Conservation (phyloP, 345 rosid species). For the Ceriops tagal region DNA sequence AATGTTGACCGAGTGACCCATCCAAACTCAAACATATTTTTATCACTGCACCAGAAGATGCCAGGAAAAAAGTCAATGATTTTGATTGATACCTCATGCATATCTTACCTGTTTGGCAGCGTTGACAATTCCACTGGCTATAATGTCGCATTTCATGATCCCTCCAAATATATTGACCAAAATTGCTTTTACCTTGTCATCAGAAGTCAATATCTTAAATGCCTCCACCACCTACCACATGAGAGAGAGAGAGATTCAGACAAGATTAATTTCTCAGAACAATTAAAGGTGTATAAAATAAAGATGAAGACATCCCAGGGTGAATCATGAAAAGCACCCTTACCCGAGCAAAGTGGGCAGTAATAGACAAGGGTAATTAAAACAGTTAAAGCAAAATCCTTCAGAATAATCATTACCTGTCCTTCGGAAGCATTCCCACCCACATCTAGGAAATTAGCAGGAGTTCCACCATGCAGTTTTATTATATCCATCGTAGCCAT, state of each 20-base stretch:
- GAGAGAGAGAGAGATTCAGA: not conserved
- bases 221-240: conserved; percentile 88
- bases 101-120: conserved; percentile 87
- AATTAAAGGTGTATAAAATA: not conserved
- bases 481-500: conserved; percentile 99
- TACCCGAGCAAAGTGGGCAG: not conserved
- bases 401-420: conserved; percentile 50
- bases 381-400: conserved; percentile 7
- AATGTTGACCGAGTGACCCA: too few species aligned
- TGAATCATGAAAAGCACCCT: not conserved
- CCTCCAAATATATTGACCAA: conserved; percentile 99
- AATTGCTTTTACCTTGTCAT: conserved; percentile 96
- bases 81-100: not conserved
- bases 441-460: conserved; percentile 96
- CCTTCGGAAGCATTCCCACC: conserved; percentile 98
- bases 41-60: too few species aligned
- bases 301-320: not conserved
- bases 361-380: not conserved
- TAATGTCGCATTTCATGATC: conserved; percentile 97
- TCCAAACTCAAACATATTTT: too few species aligned
- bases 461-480: conserved; percentile 97
- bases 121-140: conserved; percentile 97
- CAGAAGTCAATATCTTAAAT: conserved; percentile 93
- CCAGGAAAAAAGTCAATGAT: too few species aligned
- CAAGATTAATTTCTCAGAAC: not conserved